phyloP scores from a whole-genome alignment of 805 yeast genomes.

The Lipomyces japonicus region DNA sequence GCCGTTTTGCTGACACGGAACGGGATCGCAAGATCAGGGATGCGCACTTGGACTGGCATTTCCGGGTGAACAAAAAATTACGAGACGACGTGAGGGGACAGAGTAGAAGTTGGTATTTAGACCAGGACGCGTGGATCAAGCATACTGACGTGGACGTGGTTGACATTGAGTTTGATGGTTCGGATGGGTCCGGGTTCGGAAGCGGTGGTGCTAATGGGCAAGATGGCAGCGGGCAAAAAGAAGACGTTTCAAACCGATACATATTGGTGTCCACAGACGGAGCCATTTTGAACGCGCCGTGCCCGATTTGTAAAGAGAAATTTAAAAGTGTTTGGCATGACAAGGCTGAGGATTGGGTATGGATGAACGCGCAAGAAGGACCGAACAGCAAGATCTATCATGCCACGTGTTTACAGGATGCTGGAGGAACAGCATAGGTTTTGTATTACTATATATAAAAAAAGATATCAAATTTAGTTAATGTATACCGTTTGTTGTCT shows the following conservation, averaged over 20 bases:
- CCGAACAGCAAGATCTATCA: conserved; percentile 54
- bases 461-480: neutral
- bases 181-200: conserved; percentile 5
- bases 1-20: conserved; percentile 63
- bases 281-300: conserved; percentile 46
- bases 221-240: conserved; percentile 32
- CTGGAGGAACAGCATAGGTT: conserved; percentile 37
- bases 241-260: conserved; percentile 38
- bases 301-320: conserved; percentile 69
- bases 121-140: conserved; percentile 45
- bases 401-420: conserved; percentile 65
- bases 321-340: conserved; percentile 66
- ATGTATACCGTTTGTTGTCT: too few species aligned
- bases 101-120: conserved; percentile 78
- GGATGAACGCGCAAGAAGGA: conserved; percentile 60
- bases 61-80: conserved; percentile 78
- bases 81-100: conserved; percentile 51
- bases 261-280: conserved; percentile 67
- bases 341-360: conserved; percentile 75
- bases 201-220: conserved; percentile 11
- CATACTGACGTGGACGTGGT: conserved; percentile 24
- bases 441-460: neutral
- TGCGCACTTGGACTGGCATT: conserved; percentile 92
- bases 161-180: conserved; percentile 25
- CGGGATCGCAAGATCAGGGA: conserved; percentile 54